Conservation (phyloP, 2,329 filamentous ascomycete genomes). For the Periconia sp. region DNA sequence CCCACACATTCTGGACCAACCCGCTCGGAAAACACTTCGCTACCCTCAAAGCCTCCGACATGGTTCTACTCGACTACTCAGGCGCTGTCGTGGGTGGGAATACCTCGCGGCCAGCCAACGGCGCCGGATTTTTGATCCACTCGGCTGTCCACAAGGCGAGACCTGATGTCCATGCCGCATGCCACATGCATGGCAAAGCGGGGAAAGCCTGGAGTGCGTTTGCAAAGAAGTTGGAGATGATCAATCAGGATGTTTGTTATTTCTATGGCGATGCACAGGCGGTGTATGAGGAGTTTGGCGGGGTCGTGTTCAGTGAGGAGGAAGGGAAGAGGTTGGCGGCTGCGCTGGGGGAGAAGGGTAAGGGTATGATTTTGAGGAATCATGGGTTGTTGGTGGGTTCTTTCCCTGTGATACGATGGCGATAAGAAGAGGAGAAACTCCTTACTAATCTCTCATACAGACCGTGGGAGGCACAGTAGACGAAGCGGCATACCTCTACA, state of each 20-base stretch:
- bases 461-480: conserved; percentile 73
- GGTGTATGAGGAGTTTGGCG: conserved; percentile 66
- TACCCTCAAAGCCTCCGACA: conserved; percentile 64
- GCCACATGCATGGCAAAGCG: conserved; percentile 67
- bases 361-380: conserved; percentile 67
- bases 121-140: conserved; percentile 71
- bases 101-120: conserved; percentile 61
- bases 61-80: conserved; percentile 65
- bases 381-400: conserved; percentile 62
- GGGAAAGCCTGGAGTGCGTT: conserved; percentile 71
- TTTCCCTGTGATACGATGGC: too few relatives aligned
- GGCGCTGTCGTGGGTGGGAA: conserved; percentile 68
- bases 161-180: conserved; percentile 66
- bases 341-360: conserved; percentile 63
- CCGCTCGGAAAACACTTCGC: conserved; percentile 67
- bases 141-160: conserved; percentile 67
- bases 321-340: conserved; percentile 67
- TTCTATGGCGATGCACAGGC: conserved; percentile 65
- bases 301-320: conserved; percentile 62
- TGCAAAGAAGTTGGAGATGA: conserved; percentile 66
- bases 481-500: conserved; percentile 72
- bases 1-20: conserved; percentile 69
- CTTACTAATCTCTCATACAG: conserved; percentile 15
- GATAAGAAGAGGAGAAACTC: background rate
- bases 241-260: conserved; percentile 68